Percentiles rank a stretch among this genome's conserved stretches.
Evolutionary conservation across 768 basidiomycete species (phyloP).

Genomic region (Pisolithus orientalis): DNA sequence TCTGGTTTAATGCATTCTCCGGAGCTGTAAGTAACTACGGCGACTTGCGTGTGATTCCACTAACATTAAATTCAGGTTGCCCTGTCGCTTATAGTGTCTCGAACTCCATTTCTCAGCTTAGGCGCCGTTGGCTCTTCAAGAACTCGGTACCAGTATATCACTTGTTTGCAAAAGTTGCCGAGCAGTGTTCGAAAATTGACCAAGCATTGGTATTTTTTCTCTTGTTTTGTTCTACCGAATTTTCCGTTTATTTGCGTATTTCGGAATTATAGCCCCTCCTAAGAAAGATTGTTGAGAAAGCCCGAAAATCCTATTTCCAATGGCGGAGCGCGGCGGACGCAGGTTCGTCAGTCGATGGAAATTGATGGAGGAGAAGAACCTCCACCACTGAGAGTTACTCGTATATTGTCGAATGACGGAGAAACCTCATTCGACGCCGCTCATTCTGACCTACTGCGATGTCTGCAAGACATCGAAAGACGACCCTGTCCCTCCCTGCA

Average conservation of each 20-base stretch:
- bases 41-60: background rate
- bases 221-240: background rate
- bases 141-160: constrained; percentile 53
- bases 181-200: constrained; percentile 53
- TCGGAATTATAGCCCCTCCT: constrained; percentile 40
- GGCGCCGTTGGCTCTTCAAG: constrained; percentile 52
- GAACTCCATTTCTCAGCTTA: constrained; percentile 54
- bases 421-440: constrained; percentile 14
- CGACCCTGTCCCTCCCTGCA: constrained; percentile 15
- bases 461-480: constrained; percentile 19
- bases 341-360: constrained; percentile 17
- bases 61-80: constrained; percentile 39
- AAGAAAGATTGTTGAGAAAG: constrained; percentile 49
- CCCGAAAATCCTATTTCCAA: constrained; percentile 39
- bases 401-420: background rate
- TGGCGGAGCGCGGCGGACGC: constrained; percentile 25
- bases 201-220: constrained; percentile 43
- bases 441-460: constrained; percentile 20
- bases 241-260: constrained; percentile 8
- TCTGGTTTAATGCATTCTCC: constrained; percentile 74
- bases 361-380: constrained; percentile 13
- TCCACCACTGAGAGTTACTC: background rate
- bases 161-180: constrained; percentile 51
- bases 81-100: constrained; percentile 56
- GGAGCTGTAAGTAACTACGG: constrained; percentile 47